Base-by-base conservation (phyloP, 192 early-diverging fungal species). In the Funneliformis geosporum region DNA sequence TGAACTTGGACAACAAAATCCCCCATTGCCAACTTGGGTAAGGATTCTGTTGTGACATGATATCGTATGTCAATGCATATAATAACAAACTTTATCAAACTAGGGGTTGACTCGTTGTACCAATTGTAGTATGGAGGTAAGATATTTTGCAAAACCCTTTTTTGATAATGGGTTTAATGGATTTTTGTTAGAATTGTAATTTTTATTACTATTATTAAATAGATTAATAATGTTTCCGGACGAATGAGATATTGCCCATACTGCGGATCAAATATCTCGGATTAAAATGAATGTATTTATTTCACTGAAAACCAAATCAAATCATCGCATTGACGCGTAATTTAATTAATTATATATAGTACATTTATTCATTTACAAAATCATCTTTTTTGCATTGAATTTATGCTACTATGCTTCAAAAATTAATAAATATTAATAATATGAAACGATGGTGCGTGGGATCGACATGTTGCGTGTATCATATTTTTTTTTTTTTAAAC, bases 11-110 rank as follows among this genome's bases (percentile, higher is more conserved):
- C 70, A 72, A 21, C 70, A 18, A 2, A 11, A n/a, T 39, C 55
- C 46, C 9, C 16, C 50, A 21, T 33, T 74, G 18, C 73, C 50
- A 47, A 74, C 73, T 74, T 74, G 50, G 73, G 55, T 69, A 43
- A 69, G 42, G 39, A 23, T 42, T 8, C 9, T n/a, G 28, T 44
- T 44, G 43, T 44, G 9, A 10, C 5, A 44, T 10, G 43, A 44
- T 9, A 44, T 44, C 9, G 43, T 33, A 33, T 33, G 33, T 33
- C 33, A 33, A 33, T 33, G 33, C 33, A 33, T 33, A 33, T 33
- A 33, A 33, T 33, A 33, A 33, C 2, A 33, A 33, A 2, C 2
- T 2, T 33, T 33, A 33, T 33, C 33, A 33, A 33, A 25, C 2
- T 25, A 65, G 62, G 62, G 70, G 4, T 50, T 72, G 42, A 72